phyloP scores from a whole-genome alignment of 2,329 filamentous ascomycete genomes.

The Verticillium nonalfalfae region DNA sequence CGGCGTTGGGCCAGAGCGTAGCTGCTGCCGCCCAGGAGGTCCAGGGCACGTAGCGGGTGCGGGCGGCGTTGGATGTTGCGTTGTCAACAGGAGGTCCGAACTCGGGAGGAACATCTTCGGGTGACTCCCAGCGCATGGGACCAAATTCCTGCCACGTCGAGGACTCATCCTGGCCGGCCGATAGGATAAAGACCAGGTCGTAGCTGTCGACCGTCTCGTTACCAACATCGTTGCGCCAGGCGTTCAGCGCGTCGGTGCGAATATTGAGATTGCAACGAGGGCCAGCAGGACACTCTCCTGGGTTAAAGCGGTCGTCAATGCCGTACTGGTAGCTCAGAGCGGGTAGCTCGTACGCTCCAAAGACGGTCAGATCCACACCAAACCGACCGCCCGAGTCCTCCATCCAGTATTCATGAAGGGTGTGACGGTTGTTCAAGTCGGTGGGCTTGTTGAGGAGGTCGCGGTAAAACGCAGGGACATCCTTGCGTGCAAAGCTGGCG shows the following conservation, averaged over 20 bases:
- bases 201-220: conserved; percentile 38
- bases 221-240: conserved; percentile 45
- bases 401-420: conserved; percentile 53
- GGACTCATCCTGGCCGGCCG: conserved; percentile 48
- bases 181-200: conserved; percentile 48
- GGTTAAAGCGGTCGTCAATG: conserved; percentile 40
- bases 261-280: conserved; percentile 38
- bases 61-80: conserved; percentile 33
- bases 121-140: conserved; percentile 42
- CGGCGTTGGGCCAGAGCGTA: conserved; percentile 47
- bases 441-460: conserved; percentile 43
- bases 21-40: conserved; percentile 45
- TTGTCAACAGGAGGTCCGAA: conserved; percentile 37
- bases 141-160: conserved; percentile 52
- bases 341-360: conserved; percentile 44
- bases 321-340: conserved; percentile 42
- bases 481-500: conserved; percentile 26
- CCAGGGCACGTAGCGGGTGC: conserved; percentile 46
- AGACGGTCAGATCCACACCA: conserved; percentile 45
- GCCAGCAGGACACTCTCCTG: conserved; percentile 34
- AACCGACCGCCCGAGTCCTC: conserved; percentile 45
- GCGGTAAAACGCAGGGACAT: conserved; percentile 42
- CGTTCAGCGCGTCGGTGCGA: conserved; percentile 38
- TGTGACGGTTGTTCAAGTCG: conserved; percentile 43
- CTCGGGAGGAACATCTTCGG: conserved; percentile 38